Evolutionary conservation across 2,329 filamentous ascomycete genomes (phyloP), one percentile per base, ranked within the genome.

Genomic region (Ophiognomonia clavigignenti-juglandacearum): DNA sequence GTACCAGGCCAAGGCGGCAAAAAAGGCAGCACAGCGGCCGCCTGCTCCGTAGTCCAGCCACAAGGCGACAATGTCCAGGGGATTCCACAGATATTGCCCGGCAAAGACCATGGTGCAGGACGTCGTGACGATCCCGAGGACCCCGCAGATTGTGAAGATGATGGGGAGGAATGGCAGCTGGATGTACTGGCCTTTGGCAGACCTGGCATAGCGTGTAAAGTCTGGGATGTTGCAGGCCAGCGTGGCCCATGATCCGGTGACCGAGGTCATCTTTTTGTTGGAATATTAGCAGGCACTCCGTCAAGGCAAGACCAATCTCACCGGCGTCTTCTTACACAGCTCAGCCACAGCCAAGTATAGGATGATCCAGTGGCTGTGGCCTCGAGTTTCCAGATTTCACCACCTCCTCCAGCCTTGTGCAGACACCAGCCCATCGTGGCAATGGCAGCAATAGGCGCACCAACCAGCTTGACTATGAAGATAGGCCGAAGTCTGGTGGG

Each of bases 341-440:
- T 43, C n/a, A 54, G 55, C 51, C 71, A 74, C 3, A 74, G 62
- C 72, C 75, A 80, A 38, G 71, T 71, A 53, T 80, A 80, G 31
- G 68, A 63, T 16, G 68, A 68, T 0, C 76, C 76, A 16, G 43
- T 49, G 6, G 58, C 60, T 2, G 59, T 58, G 34, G 65, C 59
- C 10, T 44, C 49, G 24, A 62, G 59, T n/a, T 56, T 50, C 37
- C 66, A 68, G 27, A 69, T 64, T 20, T 64, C 62, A 19, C 65
- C 65, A 13, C 74, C 69, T n/a, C 74, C 74, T 18, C 75, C 74
- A 4, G 76, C 74, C 42, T 77, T 76, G 4, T 74, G 71, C 50
- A 85, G 72, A 4, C 75, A 75, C 80, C 81, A 85, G 38, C 80
- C 75, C 56, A 85, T 68, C 19, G 81, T 82, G 2, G 76, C 78